Evolutionary conservation across 129 eudicot species (phyloP), one percentile per base, ranked within the genome.

Genomic region (Escallonia herrerae): DNA sequence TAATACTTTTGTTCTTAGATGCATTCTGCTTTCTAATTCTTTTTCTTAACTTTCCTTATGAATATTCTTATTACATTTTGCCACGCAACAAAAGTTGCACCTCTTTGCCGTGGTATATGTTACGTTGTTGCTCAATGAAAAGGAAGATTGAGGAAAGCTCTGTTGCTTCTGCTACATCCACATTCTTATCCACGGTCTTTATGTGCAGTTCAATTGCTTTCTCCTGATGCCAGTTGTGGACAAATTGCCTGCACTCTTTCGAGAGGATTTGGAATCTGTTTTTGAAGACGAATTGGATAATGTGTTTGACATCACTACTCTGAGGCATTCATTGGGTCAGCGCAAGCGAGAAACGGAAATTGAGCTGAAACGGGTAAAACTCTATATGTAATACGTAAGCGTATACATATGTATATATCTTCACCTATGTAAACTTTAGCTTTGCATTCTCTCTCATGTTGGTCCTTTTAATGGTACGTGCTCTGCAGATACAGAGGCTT

Each of bases 211-310:
- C 91, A 93, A 93, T 65, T 88, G 98, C 71, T 93, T 93, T 73
- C 86, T 93, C 60, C 81, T 93, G 58, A 93, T 93, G 98, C 98
- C 98, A 2, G 85, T 93, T 68, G 98, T 93, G 14, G 98, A 93
- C 82, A 85, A 93, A 79, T 76, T 93, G 76, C 98, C 96, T 60
- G 96, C 90, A 68, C 95, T 83, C 54, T 82, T 93, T 4, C 87
- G 90, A 6, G 87, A 88, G 78, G 96, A 88, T 76, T 77, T 85
- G 60, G 97, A 87, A 73, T 88, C 89, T 61, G 85, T 91, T 64
- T 93, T 93, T 57, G 89, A 88, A 65, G 86, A 88, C 63, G 81
- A 88, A 64, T 63, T 86, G 51, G 98, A 88, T 74, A 83, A 69
- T 73, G 87, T 93, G 38, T 93, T 93, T 53, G 95, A 93, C 75